Evolutionary conservation across 2,329 filamentous ascomycete genomes (phyloP).

Genomic region (Rhytidhysteron rufulum): DNA sequence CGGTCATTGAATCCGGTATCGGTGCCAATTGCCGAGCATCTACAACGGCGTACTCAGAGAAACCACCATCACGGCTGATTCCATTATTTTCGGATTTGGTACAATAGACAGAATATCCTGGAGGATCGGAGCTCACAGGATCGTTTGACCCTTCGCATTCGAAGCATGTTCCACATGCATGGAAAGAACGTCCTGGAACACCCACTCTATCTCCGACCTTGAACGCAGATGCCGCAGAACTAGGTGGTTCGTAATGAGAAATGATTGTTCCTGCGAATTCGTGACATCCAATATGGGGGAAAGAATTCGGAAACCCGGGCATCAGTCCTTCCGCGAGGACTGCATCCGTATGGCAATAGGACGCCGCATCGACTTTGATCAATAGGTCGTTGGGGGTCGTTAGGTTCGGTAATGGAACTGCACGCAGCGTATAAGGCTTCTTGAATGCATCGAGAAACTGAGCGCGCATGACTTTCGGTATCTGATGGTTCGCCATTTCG

Average conservation of each 20-base stretch:
- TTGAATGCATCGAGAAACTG: slow-evolving; percentile 43
- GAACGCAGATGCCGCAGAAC: slow-evolving; percentile 15
- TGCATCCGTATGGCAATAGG: slow-evolving; percentile 46
- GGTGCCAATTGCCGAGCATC: slow-evolving; percentile 37
- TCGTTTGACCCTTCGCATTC: slow-evolving; percentile 34
- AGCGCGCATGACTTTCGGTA: slow-evolving; percentile 34
- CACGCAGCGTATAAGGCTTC: slow-evolving; percentile 36
- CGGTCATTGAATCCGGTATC: slow-evolving; percentile 30
- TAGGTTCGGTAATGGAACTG: slow-evolving; percentile 31
- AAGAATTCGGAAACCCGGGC: slow-evolving; percentile 29
- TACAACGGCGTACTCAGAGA: slow-evolving; percentile 42
- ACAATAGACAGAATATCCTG: slow-evolving; percentile 42
- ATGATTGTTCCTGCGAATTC: slow-evolving; percentile 46
- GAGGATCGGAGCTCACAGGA: slow-evolving; percentile 29
- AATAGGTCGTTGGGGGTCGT: slow-evolving; percentile 39
- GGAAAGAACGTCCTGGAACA: slow-evolving; percentile 40
- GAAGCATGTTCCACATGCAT: slow-evolving; percentile 40
- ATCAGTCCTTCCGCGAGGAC: slow-evolving; percentile 35
- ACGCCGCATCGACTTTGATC: slow-evolving; percentile 45
- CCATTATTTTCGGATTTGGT: slow-evolving; percentile 27
- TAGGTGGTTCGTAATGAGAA: slow-evolving; percentile 19
- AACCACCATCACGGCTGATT: slow-evolving; percentile 35
- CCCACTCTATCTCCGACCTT: slow-evolving; percentile 35
- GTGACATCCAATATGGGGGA: slow-evolving; percentile 45
- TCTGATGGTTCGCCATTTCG: neutral